A percentile compares a stretch with the other conserved stretches of the same genome.
phyloP scores from a whole-genome alignment of 805 yeast genomes.

The Cyberlindnera samutprakarnensis region DNA sequence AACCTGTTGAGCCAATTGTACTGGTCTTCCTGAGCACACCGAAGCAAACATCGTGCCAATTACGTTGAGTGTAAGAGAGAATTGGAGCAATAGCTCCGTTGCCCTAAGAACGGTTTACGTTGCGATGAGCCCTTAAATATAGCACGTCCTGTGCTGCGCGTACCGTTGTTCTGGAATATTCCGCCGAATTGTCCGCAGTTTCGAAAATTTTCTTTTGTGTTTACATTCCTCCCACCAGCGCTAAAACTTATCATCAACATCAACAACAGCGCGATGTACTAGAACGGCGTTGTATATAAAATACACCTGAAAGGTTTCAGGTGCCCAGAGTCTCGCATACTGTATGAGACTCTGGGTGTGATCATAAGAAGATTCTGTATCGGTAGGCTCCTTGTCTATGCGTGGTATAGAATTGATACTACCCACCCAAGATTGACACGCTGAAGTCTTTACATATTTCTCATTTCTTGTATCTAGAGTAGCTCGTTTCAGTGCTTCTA shows the following conservation, averaged over 20 bases:
- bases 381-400: neutral
- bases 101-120: no score
- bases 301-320: constrained; percentile 15
- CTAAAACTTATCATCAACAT: no score
- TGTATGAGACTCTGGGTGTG: neutral
- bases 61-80: neutral
- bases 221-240: no score
- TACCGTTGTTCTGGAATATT: no score
- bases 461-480: constrained; percentile 43
- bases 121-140: no score
- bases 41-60: neutral
- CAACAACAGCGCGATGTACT: no score
- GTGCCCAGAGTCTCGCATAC: constrained; percentile 3
- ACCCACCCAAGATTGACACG: constrained; percentile 49
- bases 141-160: no score
- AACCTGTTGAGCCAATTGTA: constrained; percentile 52
- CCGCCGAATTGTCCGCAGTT: no score
- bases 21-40: constrained; percentile 8
- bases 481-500: constrained; percentile 25
- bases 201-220: no score
- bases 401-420: constrained; percentile 41
- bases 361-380: constrained; percentile 4
- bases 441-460: constrained; percentile 68
- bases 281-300: no score
- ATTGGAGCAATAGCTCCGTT: no score